Percentiles rank a stretch among this genome's conserved stretches.
Evolutionary conservation across 2,329 filamentous ascomycete genomes (phyloP).

Genomic region (Trichoderma afroharzianum): DNA sequence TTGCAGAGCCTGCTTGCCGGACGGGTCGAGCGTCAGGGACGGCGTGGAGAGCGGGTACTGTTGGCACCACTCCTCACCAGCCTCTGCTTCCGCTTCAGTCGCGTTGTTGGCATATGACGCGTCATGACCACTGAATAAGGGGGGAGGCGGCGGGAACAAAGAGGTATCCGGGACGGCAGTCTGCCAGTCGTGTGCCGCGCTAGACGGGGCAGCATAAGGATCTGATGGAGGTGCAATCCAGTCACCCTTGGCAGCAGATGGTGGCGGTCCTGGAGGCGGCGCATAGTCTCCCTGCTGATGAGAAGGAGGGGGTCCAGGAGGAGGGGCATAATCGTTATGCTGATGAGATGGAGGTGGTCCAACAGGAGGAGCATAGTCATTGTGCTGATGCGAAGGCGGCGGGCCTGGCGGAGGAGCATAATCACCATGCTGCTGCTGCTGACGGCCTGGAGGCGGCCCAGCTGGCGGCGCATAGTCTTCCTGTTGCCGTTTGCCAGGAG

Average conservation of each 20-base stretch:
- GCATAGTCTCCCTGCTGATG: slow-evolving; percentile 25
- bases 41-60: slow-evolving; percentile 54
- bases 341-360: slow-evolving; percentile 30
- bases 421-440: slow-evolving; percentile 12
- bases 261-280: slow-evolving; percentile 35
- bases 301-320: slow-evolving; percentile 32
- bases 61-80: slow-evolving; percentile 63
- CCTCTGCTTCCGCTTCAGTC: slow-evolving; percentile 57
- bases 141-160: slow-evolving; percentile 68
- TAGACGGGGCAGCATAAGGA: slow-evolving; percentile 28
- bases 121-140: slow-evolving; percentile 61
- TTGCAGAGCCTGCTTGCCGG: slow-evolving; percentile 45
- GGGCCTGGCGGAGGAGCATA: slow-evolving; percentile 24
- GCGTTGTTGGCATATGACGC: slow-evolving; percentile 68
- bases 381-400: slow-evolving; percentile 22
- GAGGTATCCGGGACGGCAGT: slow-evolving; percentile 67
- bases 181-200: slow-evolving; percentile 63
- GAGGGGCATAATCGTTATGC: slow-evolving; percentile 22
- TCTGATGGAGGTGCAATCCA: slow-evolving; percentile 38
- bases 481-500: slow-evolving; percentile 22
- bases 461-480: slow-evolving; percentile 22
- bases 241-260: slow-evolving; percentile 15
- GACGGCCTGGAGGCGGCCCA: slow-evolving; percentile 25
- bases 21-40: slow-evolving; percentile 48
- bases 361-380: slow-evolving; percentile 28